These are phyloP conservation scores for Populus hybrid DNA, from an alignment of 441 rosid genomes.

Conservation along the genomic window DNA sequence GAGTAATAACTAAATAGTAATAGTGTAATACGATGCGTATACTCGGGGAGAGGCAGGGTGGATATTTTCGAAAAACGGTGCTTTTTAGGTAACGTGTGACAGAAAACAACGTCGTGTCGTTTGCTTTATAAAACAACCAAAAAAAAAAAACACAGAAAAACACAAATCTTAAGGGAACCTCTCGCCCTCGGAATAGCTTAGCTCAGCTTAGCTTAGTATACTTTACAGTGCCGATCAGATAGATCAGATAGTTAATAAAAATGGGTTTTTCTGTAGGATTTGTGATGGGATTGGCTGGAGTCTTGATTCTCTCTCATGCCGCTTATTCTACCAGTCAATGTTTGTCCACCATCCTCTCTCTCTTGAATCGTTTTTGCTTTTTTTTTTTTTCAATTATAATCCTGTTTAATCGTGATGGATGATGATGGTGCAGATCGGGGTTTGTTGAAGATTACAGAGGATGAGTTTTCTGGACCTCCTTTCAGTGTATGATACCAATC, in stretches of 20 bases:
- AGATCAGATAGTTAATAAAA: not conserved
- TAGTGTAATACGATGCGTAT: not conserved
- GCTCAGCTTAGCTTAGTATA: not conserved
- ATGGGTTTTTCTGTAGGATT: constrained; percentile 64
- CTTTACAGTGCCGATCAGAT: not conserved
- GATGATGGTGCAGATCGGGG: constrained; percentile 59
- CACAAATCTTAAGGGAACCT: not conserved
- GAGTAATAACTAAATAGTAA: no score
- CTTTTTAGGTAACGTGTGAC: not conserved
- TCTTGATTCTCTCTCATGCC: constrained; percentile 67
- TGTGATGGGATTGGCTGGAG: constrained; percentile 60
- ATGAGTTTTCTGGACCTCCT: constrained; percentile 90
- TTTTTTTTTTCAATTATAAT: not conserved
- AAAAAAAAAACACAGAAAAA: no score
- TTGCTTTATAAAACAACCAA: not conserved
- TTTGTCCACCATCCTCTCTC: constrained; percentile 19
- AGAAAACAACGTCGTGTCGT: not conserved
- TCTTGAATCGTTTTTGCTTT: constrained; percentile 9
- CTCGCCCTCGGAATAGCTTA: not conserved
- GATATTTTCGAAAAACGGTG: not conserved
- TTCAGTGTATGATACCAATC: constrained; percentile 43
- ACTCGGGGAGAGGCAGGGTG: not conserved
- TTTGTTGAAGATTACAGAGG: constrained; percentile 88
- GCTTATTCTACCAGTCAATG: constrained; percentile 90
- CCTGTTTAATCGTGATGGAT: not conserved